Evolutionary conservation across 371 early-diverging fungal genomes (phyloP), one percentile per base, ranked within the genome.

Genomic region (Paraphysoderma sedebokerense): DNA sequence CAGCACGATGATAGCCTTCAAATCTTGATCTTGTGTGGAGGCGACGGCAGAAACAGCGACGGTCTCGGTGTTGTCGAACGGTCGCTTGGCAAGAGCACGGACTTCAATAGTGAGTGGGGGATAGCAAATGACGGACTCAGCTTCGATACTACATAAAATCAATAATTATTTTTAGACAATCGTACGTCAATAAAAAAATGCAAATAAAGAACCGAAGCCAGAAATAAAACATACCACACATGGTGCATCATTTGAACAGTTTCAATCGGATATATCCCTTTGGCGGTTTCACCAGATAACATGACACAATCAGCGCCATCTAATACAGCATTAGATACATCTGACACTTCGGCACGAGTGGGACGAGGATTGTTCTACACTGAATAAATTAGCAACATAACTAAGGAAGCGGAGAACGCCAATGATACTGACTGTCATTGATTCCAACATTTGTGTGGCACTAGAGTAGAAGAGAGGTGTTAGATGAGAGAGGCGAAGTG

Each of bases 381-480:
- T 35, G 90, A 88, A 61, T 98, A 96, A 36, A 99, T 64, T 98
- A 99, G 96, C 68, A 98, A 97, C 38, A 98, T 98, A 34, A 98
- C 98, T n/a, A n/a, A n/a, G n/a, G n/a, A n/a, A n/a, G n/a, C n/a
- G n/a, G n/a, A n/a, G n/a, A n/a, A n/a, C n/a, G n/a, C n/a, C n/a
- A n/a, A n/a, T n/a, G n/a, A n/a, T n/a, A n/a, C n/a, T n/a, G n/a
- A n/a, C n/a, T 28, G 86, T 93, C 98, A 98, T 98, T 36, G 91
- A 89, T 62, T 98, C 97, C 37, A 99, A 65, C 99, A 99, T 98
- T 67, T 99, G 98, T 38, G 99, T 99, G 34, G 99, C 98, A 29
- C 65, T 63, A 12, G 8, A 4, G 20, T 38, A 6, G 24, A 6
- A 38, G 20, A n/a, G n/a, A n/a, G n/a, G n/a, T n/a, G n/a, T n/a